Conservation (phyloP, 352 stramenopile species). For the Phytophthora syringae region DNA sequence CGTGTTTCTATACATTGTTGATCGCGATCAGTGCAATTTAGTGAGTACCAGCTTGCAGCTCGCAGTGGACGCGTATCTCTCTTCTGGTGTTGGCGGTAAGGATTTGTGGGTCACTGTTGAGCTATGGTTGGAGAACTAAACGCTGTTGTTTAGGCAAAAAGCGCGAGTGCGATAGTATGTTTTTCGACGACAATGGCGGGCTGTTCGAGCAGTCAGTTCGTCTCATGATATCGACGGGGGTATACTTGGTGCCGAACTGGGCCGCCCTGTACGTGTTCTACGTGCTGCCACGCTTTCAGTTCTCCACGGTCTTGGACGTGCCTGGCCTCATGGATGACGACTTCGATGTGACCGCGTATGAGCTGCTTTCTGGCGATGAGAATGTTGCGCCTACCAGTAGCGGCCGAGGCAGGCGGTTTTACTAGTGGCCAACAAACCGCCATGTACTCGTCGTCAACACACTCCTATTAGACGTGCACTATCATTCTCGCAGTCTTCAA, state of each 20-base stretch:
- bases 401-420: slow-evolving; percentile 18
- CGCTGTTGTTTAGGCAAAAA: slow-evolving; percentile 25
- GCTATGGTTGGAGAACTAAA: slow-evolving; percentile 1
- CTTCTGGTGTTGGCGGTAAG: slow-evolving; percentile 31
- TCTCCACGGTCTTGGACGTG: slow-evolving; percentile 63
- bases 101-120: too few relatives aligned
- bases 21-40: slow-evolving; percentile 59
- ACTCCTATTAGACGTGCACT: too few relatives aligned
- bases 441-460: too few relatives aligned
- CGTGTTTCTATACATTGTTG: slow-evolving; percentile 2
- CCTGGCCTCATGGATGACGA: slow-evolving; percentile 47
- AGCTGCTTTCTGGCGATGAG: slow-evolving; percentile 29
- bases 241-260: slow-evolving; percentile 71
- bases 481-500: too few relatives aligned
- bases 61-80: slow-evolving; percentile 67
- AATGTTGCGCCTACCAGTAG: slow-evolving; percentile 10
- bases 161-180: slow-evolving; percentile 67
- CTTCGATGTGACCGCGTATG: slow-evolving; percentile 17
- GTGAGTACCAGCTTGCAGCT: slow-evolving; percentile 68
- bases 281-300: slow-evolving; percentile 68
- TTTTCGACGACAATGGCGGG: slow-evolving; percentile 69
- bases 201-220: slow-evolving; percentile 63
- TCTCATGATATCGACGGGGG: slow-evolving; percentile 54
- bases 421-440: slow-evolving; percentile 4
- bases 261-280: slow-evolving; percentile 79